A percentile compares a stretch with the other conserved stretches of the same genome.
phyloP scores from a whole-genome alignment of 2,329 filamentous ascomycete species.

The Penicillium janthinellum region DNA sequence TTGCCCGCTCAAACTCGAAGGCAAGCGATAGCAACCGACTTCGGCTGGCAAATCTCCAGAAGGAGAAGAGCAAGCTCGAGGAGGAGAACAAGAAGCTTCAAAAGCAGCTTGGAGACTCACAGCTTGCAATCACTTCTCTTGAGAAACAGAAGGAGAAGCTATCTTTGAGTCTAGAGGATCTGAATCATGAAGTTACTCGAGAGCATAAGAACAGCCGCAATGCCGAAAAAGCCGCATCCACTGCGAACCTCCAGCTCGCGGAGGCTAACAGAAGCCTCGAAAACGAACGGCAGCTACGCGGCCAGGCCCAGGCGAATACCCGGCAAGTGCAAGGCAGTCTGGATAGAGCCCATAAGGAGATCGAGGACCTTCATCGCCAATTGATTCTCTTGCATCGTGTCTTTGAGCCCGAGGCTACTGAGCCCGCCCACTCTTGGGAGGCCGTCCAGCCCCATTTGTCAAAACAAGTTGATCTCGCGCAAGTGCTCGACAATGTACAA shows the following conservation, averaged over 20 bases:
- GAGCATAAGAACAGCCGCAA: slow-evolving; percentile 88
- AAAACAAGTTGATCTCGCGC: slow-evolving; percentile 71
- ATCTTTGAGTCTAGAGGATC: slow-evolving; percentile 81
- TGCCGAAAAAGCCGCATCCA: slow-evolving; percentile 84
- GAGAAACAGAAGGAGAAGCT: slow-evolving; percentile 96
- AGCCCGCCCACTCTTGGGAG: slow-evolving; percentile 69
- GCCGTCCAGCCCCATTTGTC: slow-evolving; percentile 68
- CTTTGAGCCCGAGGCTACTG: slow-evolving; percentile 74
- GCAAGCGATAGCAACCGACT: slow-evolving; percentile 81
- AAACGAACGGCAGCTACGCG: slow-evolving; percentile 81
- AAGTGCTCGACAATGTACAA: slow-evolving; percentile 85
- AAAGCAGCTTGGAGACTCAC: slow-evolving; percentile 82
- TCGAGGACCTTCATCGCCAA: slow-evolving; percentile 77
- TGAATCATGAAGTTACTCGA: slow-evolving; percentile 86
- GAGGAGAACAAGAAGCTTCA: slow-evolving; percentile 79
- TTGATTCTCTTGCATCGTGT: slow-evolving; percentile 81
- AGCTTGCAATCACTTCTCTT: slow-evolving; percentile 76
- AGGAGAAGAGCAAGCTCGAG: slow-evolving; percentile 79
- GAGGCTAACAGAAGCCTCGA: slow-evolving; percentile 89
- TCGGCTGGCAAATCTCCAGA: slow-evolving; percentile 73
- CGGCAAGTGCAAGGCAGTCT: slow-evolving; percentile 77
- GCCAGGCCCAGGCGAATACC: slow-evolving; percentile 82
- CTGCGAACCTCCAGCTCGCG: slow-evolving; percentile 76
- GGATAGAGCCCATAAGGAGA: slow-evolving; percentile 77
- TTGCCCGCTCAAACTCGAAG: slow-evolving; percentile 84